Evolutionary conservation across 441 rosid genomes (phyloP), one percentile per base, ranked within the genome.

Genomic region (Gossypium lobatum): DNA sequence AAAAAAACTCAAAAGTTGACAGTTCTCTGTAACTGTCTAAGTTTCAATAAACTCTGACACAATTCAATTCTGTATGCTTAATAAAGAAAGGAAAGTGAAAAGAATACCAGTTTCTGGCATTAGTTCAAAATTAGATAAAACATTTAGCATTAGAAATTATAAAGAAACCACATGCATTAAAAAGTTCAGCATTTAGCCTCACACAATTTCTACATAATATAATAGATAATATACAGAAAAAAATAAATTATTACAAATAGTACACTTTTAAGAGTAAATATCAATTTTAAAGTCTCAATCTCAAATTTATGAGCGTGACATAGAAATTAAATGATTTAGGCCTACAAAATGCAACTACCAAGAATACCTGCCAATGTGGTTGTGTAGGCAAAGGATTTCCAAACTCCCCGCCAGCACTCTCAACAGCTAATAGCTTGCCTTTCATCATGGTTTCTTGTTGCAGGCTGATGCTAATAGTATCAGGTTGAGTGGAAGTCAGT

Each of bases 341-440:
- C 16, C 70, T 23, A 66, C 6, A 3, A 66, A 46, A 66, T 46
- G 37, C 37, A 46, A 46, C 39, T 23, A 48, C 39, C 26, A 67
- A n/a, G 14, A 73, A 18, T 84, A 92, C 98, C 97, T 93, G 95
- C 92, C 90, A 88, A 80, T 84, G 83, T 70, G 83, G 75, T 79
- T 89, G 92, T 52, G 76, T 58, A 25, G 82, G 78, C 60, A 79
- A 70, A 81, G 87, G 83, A 82, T 82, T 76, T 73, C 76, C 85
- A 52, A 76, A 65, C 42, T 77, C 80, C 65, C 80, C 80, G 26
- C 72, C 50, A 73, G 75, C 71, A 77, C 39, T 68, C 60, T 80
- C 85, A 34, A 77, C 73, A 17, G 79, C 74, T 61, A 84, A 73
- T 52, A 72, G 76, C 70, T 84, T 86, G 45, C 84, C 70, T 60